Percentiles rank a stretch among this genome's conserved stretches.
Conservation (phyloP, 1,284 basidiomycete genomes). For the Earliella scabrosa region DNA sequence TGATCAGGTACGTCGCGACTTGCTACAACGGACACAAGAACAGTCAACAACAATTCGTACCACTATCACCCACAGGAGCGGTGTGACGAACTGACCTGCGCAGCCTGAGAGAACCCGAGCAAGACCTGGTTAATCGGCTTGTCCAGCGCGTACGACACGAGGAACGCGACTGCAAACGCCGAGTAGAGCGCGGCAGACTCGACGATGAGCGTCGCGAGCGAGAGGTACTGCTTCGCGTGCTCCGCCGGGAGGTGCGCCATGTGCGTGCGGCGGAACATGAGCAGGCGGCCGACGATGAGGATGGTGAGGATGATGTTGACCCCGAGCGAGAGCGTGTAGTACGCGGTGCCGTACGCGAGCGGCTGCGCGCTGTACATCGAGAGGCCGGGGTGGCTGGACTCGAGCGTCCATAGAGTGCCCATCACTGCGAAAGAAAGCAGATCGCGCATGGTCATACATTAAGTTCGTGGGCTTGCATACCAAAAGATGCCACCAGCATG, state of each 20-base stretch:
- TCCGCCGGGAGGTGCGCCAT: constrained; percentile 34
- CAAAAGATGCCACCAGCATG: constrained; percentile 40
- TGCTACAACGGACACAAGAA: too few species aligned
- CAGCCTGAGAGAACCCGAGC: constrained; percentile 2
- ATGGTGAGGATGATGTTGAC: constrained; percentile 48
- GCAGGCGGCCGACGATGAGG: constrained; percentile 43
- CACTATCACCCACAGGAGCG: too few species aligned
- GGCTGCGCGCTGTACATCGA: constrained; percentile 44
- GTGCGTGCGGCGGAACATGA: constrained; percentile 39
- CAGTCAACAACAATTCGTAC: too few species aligned
- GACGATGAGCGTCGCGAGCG: constrained; percentile 42
- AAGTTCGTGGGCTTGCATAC: constrained; percentile 26
- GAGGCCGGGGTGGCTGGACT: constrained; percentile 41
- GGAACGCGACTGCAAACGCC: constrained; percentile 43
- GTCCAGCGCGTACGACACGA: constrained; percentile 44
- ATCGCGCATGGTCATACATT: neutral
- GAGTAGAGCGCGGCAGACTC: constrained; percentile 48
- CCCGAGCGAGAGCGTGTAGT: constrained; percentile 46
- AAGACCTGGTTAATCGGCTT: constrained; percentile 20
- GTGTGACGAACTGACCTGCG: constrained; percentile 14
- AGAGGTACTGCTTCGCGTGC: constrained; percentile 42
- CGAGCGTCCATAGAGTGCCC: constrained; percentile 46
- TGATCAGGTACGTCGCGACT: constrained; percentile 45
- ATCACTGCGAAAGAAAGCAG: constrained; percentile 32
- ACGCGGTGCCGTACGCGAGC: constrained; percentile 38